phyloP scores from a whole-genome alignment of 2,329 filamentous ascomycete genomes.

The Aspergillus texensis region DNA sequence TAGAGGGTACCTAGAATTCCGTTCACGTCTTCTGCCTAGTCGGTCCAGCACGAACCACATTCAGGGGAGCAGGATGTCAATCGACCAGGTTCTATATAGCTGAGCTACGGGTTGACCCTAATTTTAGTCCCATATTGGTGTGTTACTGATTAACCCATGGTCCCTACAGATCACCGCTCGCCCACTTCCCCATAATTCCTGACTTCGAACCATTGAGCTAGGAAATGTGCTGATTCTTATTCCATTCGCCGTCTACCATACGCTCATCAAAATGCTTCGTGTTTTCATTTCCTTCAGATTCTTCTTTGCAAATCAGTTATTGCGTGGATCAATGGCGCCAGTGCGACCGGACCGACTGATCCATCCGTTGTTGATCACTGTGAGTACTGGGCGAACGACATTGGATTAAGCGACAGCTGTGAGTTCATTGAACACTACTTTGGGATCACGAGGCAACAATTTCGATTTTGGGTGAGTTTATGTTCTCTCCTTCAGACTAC shows the following conservation, averaged over 20 bases:
- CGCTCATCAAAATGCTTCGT: not conserved
- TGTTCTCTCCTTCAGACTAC: not conserved
- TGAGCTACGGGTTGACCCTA: not conserved
- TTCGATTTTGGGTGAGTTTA: not conserved
- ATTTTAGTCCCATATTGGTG: not conserved
- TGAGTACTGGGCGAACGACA: constrained; percentile 15
- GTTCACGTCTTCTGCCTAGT: not conserved
- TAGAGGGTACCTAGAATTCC: not conserved
- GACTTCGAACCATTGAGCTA: not conserved
- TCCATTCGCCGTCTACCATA: not conserved
- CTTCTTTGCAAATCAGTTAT: not conserved
- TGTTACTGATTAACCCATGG: not conserved
- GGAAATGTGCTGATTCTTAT: not conserved
- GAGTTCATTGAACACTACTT: constrained; percentile 9
- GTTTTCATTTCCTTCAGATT: not conserved
- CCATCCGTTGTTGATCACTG: constrained; percentile 10
- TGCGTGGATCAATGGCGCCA: constrained; percentile 5
- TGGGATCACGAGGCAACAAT: constrained; percentile 8
- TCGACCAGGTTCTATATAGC: not conserved
- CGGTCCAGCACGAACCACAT: not conserved
- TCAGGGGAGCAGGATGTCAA: not conserved
- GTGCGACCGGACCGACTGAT: constrained; percentile 12
- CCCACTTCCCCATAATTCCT: not conserved
- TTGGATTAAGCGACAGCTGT: constrained; percentile 14
- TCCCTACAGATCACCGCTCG: not conserved